Evolutionary conservation across 208 protist genomes (phyloP).

Genomic region (Tritrichomonas foetus): DNA sequence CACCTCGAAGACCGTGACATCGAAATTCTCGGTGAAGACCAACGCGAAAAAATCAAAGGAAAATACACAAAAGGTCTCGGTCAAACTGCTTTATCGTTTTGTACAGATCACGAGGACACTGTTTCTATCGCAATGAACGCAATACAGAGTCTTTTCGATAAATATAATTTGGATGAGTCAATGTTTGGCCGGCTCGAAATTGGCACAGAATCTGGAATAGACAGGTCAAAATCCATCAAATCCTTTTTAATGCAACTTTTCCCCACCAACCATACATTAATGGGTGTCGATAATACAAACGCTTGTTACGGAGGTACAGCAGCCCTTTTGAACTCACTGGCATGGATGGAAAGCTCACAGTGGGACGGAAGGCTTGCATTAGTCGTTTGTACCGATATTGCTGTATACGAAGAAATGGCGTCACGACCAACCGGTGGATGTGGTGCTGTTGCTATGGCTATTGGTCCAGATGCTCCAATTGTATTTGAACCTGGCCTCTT

Average conservation of each 20-base stretch:
- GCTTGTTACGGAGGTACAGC: constrained; percentile 80
- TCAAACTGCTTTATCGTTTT: constrained; percentile 72
- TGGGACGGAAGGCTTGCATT: constrained; percentile 74
- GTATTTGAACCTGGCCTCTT: constrained; percentile 54
- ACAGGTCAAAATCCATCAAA: constrained; percentile 78
- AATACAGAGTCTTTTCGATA: constrained; percentile 64
- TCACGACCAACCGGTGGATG: constrained; percentile 69
- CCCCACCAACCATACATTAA: constrained; percentile 27
- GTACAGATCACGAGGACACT: constrained; percentile 73
- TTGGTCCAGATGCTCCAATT: constrained; percentile 70
- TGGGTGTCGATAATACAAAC: constrained; percentile 72
- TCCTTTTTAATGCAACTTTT: constrained; percentile 72
- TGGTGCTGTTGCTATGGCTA: constrained; percentile 74
- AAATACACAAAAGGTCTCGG: constrained; percentile 78
- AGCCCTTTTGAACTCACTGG: constrained; percentile 72
- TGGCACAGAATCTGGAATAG: constrained; percentile 76
- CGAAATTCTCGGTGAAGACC: constrained; percentile 41
- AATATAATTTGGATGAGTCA: constrained; percentile 59
- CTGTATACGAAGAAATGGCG: constrained; percentile 68
- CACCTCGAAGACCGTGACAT: constrained; percentile 67
- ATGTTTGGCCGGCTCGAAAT: constrained; percentile 74
- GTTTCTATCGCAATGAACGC: constrained; percentile 71
- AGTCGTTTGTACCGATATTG: constrained; percentile 75
- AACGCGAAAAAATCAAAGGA: constrained; percentile 49
- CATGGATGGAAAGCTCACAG: constrained; percentile 66